A percentile compares a stretch with the other conserved stretches of the same genome.
phyloP scores from a whole-genome alignment of 2,329 filamentous ascomycete species.

The Cladorrhinum sp. region DNA sequence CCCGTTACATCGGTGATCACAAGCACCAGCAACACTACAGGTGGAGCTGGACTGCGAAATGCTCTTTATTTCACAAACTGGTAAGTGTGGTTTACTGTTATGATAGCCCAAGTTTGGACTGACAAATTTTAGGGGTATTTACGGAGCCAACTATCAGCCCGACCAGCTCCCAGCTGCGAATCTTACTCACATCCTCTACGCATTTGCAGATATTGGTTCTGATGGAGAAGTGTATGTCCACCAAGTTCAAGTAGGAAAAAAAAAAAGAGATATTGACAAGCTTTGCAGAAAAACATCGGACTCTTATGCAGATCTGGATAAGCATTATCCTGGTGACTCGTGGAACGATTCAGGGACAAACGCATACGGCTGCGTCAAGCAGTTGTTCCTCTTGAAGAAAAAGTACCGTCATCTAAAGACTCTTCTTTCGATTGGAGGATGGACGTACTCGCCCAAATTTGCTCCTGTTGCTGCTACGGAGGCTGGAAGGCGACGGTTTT shows the following conservation, averaged over 20 bases:
- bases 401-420: conserved; percentile 72
- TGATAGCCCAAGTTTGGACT: neutral
- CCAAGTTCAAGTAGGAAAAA: too few relatives aligned
- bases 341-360: conserved; percentile 59
- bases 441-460: conserved; percentile 72
- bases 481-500: conserved; percentile 63
- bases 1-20: neutral
- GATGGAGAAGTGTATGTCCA: conserved; percentile 47
- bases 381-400: conserved; percentile 74
- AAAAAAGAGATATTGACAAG: too few relatives aligned
- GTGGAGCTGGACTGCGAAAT: conserved; percentile 33
- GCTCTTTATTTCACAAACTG: conserved; percentile 56
- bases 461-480: conserved; percentile 59
- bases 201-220: conserved; percentile 46
- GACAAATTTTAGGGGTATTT: conserved; percentile 36
- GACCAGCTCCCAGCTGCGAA: conserved; percentile 64
- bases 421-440: conserved; percentile 79
- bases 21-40: conserved; percentile 2
- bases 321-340: conserved; percentile 66
- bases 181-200: conserved; percentile 71
- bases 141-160: conserved; percentile 54
- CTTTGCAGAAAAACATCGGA: conserved; percentile 51
- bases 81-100: conserved; percentile 33
- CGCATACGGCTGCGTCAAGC: conserved; percentile 74
- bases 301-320: conserved; percentile 61